These are phyloP conservation scores for Saccharum officinarum DNA, from an alignment of 176 grass and related monocot genomes.

Conservation along the genomic window DNA sequence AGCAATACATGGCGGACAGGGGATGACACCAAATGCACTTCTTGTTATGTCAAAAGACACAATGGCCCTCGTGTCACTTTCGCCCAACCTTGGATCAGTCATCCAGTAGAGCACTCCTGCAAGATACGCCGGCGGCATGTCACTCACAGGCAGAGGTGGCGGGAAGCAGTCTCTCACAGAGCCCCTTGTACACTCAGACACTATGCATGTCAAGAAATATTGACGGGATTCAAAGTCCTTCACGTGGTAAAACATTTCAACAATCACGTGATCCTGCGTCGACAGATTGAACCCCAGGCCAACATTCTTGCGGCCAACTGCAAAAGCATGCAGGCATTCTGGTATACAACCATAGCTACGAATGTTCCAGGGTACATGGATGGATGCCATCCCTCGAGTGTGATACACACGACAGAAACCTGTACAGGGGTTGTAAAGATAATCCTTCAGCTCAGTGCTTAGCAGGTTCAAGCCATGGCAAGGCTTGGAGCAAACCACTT, in stretches of 20 bases:
- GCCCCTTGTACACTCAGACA: background rate
- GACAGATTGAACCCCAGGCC: conserved; percentile 21
- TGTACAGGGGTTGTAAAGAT: conserved; percentile 33
- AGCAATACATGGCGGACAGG: background rate
- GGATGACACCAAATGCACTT: background rate
- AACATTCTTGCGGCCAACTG: conserved; percentile 18
- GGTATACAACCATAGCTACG: background rate
- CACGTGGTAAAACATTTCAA: background rate
- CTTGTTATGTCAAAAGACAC: background rate
- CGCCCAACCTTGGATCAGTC: conserved; percentile 20
- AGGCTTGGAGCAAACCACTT: conserved; percentile 30
- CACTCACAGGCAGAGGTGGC: conserved; percentile 7
- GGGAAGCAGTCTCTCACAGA: fast-evolving
- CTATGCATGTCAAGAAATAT: background rate
- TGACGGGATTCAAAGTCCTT: conserved; percentile 12
- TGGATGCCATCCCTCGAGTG: background rate
- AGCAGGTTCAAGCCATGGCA: conserved; percentile 35
- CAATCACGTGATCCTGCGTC: background rate
- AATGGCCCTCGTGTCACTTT: background rate
- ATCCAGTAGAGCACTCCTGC: background rate
- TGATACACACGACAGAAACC: background rate
- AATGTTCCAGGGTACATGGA: background rate
- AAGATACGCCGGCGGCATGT: conserved; percentile 7
- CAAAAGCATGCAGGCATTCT: background rate
- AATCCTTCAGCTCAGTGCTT: conserved; percentile 10